These are phyloP conservation scores for Mycosphaerella arachidis DNA, from an alignment of 2,329 filamentous ascomycete genomes.

Conservation along the genomic window DNA sequence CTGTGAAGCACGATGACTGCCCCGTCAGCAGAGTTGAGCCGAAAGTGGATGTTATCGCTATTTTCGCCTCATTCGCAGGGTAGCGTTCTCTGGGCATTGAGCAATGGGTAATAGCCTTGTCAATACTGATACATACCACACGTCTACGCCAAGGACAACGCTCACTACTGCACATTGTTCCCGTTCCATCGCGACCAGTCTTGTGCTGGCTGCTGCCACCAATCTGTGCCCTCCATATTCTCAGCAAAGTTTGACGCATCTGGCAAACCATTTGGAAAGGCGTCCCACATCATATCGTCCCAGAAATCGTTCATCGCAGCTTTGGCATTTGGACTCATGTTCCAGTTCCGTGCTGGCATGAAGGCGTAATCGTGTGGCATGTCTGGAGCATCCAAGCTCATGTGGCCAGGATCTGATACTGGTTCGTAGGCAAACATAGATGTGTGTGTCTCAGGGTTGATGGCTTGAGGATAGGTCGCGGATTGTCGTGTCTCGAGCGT, in stretches of 20 bases:
- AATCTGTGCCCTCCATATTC: constrained; percentile 9
- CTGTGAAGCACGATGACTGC: not conserved
- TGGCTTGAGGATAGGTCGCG: not conserved
- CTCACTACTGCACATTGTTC: not conserved
- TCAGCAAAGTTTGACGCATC: constrained; percentile 10
- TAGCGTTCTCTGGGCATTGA: not conserved
- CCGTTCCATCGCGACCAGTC: constrained; percentile 16
- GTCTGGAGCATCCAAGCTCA: not conserved
- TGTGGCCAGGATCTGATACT: not conserved
- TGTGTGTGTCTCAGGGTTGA: not conserved
- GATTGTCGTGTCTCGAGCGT: constrained; percentile 9
- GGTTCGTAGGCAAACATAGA: not conserved
- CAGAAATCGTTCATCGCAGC: constrained; percentile 19
- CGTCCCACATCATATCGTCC: constrained; percentile 26
- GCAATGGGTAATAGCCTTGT: too few relatives aligned
- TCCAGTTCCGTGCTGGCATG: not conserved
- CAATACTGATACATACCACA: too few relatives aligned
- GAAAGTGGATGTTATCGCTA: not conserved
- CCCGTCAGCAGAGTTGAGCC: not conserved
- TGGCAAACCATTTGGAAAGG: constrained; percentile 13
- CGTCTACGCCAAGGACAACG: not conserved
- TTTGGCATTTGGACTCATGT: constrained; percentile 10
- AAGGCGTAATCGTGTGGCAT: constrained; percentile 1
- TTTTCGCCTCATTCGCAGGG: not conserved
- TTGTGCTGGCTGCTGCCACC: constrained; percentile 14